Conservation (phyloP, 192 early-diverging fungal species). For the Rhizoclosmatium sp. region DNA sequence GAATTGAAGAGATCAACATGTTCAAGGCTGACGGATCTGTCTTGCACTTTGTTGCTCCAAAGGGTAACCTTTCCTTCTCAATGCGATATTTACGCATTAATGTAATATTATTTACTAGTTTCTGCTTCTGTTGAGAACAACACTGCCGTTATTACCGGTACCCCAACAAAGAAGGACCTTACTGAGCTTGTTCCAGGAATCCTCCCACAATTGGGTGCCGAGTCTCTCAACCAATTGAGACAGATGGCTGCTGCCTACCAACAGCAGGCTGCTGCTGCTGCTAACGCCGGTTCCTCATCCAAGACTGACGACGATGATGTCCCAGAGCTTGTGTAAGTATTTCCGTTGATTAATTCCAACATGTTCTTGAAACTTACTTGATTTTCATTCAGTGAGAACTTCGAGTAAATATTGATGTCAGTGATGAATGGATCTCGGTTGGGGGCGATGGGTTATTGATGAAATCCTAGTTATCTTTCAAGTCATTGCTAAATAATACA, state of each 20-base stretch:
- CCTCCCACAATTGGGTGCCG: constrained; percentile 87
- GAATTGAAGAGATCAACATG: constrained; percentile 99
- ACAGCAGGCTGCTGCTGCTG: constrained; percentile 61
- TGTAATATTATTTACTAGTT: constrained; percentile 48
- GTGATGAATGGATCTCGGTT: not conserved
- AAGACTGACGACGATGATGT: constrained; percentile 86
- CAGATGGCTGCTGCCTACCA: constrained; percentile 90
- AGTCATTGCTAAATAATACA: no score
- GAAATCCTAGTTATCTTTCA: not conserved
- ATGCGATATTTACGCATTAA: not conserved
- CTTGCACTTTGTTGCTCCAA: constrained; percentile 88
- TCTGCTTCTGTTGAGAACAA: constrained; percentile 85
- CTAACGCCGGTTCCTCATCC: constrained; percentile 40
- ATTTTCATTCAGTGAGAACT: not conserved
- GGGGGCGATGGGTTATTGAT: not conserved
- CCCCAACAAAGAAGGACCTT: constrained; percentile 81
- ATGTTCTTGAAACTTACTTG: not conserved
- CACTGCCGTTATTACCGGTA: constrained; percentile 95
- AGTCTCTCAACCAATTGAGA: constrained; percentile 86
- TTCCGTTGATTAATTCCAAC: not conserved
- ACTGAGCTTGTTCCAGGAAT: constrained; percentile 82
- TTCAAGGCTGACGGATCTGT: constrained; percentile 94
- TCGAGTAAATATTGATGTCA: constrained; percentile 6
- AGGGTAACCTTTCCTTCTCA: constrained; percentile 64
- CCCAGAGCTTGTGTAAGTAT: constrained; percentile 80